Conservation (phyloP, 164 flowering plant species). For the Vitis rotundifolia region DNA sequence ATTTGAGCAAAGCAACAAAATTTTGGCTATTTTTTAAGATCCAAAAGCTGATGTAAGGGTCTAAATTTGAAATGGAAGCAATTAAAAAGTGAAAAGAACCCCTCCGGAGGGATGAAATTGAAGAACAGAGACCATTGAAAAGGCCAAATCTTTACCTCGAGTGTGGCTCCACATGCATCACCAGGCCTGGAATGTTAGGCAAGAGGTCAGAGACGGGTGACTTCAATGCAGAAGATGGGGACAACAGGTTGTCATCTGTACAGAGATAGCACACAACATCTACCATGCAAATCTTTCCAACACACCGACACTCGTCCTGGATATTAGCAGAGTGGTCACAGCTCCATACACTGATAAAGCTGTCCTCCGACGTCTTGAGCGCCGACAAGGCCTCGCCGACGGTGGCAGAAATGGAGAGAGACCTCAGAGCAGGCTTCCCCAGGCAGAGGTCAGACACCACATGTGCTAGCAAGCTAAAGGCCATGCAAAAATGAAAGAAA, state of each 20-base stretch:
- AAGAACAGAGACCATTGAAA: background rate
- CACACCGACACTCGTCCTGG: constrained; percentile 44
- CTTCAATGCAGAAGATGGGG: constrained; percentile 57
- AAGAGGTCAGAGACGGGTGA: constrained; percentile 60
- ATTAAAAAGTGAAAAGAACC: background rate
- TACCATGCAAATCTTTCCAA: constrained; percentile 85
- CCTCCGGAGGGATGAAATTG: background rate
- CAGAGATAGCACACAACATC: constrained; percentile 72
- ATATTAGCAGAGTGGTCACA: constrained; percentile 40
- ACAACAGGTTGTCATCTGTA: constrained; percentile 45
- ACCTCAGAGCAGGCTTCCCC: constrained; percentile 58
- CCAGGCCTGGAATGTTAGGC: constrained; percentile 31
- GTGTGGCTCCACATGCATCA: constrained; percentile 69
- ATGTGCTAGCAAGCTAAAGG: constrained; percentile 51
- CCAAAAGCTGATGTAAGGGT: background rate
- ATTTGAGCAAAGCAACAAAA: background rate
- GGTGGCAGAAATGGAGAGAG: constrained; percentile 46
- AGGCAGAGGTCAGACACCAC: constrained; percentile 76
- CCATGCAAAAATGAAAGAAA: constrained; percentile 57
- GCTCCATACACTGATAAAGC: constrained; percentile 66
- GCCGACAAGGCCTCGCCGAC: constrained; percentile 62
- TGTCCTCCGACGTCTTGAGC: constrained; percentile 55
- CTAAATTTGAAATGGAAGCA: background rate
- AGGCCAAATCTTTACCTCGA: constrained; percentile 41
- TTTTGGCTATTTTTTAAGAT: background rate